Evolutionary conservation across 176 grass and related monocot genomes (phyloP), one percentile per base, ranked within the genome.

Genomic region (Dactylis glomerata): DNA sequence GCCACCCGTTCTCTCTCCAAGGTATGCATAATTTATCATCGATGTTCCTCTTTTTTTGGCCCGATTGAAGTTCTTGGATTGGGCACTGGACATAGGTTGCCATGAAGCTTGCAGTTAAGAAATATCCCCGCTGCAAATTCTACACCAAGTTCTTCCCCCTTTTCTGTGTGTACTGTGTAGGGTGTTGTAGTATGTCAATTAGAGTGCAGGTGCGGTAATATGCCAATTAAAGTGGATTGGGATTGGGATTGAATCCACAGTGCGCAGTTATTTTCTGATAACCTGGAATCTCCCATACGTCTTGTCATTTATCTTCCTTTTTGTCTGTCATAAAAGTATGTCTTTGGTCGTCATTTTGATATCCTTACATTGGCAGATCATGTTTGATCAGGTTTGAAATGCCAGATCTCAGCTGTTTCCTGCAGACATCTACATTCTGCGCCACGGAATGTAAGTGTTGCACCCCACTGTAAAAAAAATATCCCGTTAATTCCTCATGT

Each of bases 301-400:
- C 10, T 74, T 56, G 49, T n/a, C 33, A 73, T 73, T 30, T 47
- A 73, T 30, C 70, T 47, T 47, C 15, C 42, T 79, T 27, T 77
- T 37, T 51, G 34, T 26, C 6, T 46, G 2, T 55, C 46, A 27
- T 57, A 27, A 44, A 56, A 56, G 11, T 55, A 12, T 6, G 33
- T 3, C 23, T 38, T 66, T 73, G 34, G 34, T 72, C 69, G 46
- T 80, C 68, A 84, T 80, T 23, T 47, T 80, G 56, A 73, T 66
- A 41, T 45, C 76, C 30, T 79, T 84, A 84, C 82, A 85, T 58
- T 84, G 82, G 73, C 82, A 85, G 76, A 85, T 65, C 31, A 38
- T 80, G 15, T 78, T 89, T 85, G 37, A 89, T 68, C 70, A 85
- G 87, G 82, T 89, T 81, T 70, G 77, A 46, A 69, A 58, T 28